Percentiles rank a stretch among this genome's conserved stretches.
phyloP scores from a whole-genome alignment of 2,329 filamentous ascomycete genomes.

The Talaromyces funiculosus region DNA sequence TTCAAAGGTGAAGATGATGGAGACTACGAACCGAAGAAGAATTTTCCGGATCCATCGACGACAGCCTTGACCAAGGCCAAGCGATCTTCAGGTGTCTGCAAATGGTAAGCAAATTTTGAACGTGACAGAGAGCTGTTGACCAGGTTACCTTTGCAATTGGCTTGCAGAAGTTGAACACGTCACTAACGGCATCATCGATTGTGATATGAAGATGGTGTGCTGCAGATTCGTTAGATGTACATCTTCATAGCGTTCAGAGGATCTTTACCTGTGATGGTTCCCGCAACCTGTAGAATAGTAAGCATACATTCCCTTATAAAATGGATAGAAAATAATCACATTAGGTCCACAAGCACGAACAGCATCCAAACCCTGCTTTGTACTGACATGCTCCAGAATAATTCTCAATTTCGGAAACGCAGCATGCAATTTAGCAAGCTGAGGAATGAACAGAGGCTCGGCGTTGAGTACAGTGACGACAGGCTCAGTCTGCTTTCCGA shows the following conservation, averaged over 20 bases:
- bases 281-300: slow-evolving; percentile 43
- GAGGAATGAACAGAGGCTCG: slow-evolving; percentile 74
- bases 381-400: slow-evolving; percentile 80
- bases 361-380: slow-evolving; percentile 70
- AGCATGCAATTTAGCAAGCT: slow-evolving; percentile 64
- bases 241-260: not conserved
- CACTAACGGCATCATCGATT: slow-evolving; percentile 65
- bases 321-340: slow-evolving; percentile 28
- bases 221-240: not conserved
- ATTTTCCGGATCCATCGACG: slow-evolving; percentile 51
- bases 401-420: slow-evolving; percentile 59
- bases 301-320: not conserved
- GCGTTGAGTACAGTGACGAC: slow-evolving; percentile 59
- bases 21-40: slow-evolving; percentile 55
- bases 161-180: slow-evolving; percentile 76
- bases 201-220: slow-evolving; percentile 80
- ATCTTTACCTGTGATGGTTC: slow-evolving; percentile 53
- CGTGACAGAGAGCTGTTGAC: not conserved
- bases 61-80: slow-evolving; percentile 63
- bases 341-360: slow-evolving; percentile 70
- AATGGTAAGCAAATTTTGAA: not conserved
- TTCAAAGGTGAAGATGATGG: not conserved
- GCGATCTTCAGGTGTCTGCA: slow-evolving; percentile 59
- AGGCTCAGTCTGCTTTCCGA: slow-evolving; percentile 17
- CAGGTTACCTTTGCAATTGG: slow-evolving; percentile 55